Evolutionary conservation across 148 eudicot genomes (phyloP).

Genomic region (Heliosperma pusillum): DNA sequence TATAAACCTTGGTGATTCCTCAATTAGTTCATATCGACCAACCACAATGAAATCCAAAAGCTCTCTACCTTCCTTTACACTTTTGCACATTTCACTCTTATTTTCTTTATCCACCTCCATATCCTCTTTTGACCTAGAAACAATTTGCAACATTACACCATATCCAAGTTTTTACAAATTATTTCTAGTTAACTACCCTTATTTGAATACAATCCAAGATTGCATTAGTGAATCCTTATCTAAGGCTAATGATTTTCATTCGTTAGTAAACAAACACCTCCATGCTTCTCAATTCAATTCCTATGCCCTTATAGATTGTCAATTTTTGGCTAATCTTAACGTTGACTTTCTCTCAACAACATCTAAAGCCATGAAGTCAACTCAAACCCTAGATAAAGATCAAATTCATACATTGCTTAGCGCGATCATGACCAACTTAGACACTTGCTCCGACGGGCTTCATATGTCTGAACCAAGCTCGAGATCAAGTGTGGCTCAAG

Average conservation of each 20-base stretch:
- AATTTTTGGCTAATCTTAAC: constrained; percentile 24
- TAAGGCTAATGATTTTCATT: constrained; percentile 9
- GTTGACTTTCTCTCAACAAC: constrained; percentile 25
- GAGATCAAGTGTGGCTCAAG: background rate
- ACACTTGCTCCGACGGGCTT: constrained; percentile 42
- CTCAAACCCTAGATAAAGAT: background rate
- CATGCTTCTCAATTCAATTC: constrained; percentile 16
- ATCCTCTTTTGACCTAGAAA: background rate
- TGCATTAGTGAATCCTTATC: constrained; percentile 23
- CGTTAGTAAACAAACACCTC: constrained; percentile 21
- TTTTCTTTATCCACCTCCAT: background rate
- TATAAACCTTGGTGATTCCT: background rate
- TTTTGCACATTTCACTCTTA: constrained; percentile 8
- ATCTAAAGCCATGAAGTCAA: background rate
- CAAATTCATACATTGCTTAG: constrained; percentile 34
- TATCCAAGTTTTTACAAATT: constrained; percentile 29
- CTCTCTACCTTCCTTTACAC: background rate
- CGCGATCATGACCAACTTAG: constrained; percentile 33
- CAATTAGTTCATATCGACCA: background rate
- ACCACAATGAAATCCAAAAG: constrained; percentile 8
- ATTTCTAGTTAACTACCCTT: background rate
- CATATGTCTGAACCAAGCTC: constrained; percentile 2
- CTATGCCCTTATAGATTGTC: constrained; percentile 38
- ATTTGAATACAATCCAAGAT: constrained; percentile 16
- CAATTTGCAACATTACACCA: constrained; percentile 28